Evolutionary conservation across 139 green algal species (phyloP).

Genomic region (Coelastrella sp.): DNA sequence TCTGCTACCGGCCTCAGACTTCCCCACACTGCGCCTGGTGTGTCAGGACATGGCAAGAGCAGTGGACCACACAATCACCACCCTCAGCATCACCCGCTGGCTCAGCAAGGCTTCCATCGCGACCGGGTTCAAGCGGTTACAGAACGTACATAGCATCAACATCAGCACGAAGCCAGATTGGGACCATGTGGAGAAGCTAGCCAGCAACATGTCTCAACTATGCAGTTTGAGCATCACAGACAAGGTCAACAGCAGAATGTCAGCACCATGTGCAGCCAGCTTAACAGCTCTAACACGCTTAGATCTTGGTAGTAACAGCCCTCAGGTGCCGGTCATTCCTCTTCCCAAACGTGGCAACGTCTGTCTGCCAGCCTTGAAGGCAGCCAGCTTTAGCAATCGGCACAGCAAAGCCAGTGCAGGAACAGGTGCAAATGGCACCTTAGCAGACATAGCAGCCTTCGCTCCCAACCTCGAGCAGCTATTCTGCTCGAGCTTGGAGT

Average conservation of each 20-base stretch:
- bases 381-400: conserved; percentile 5
- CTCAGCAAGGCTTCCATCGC: neutral
- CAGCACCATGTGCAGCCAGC: neutral
- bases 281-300: conserved; percentile 8
- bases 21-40: neutral
- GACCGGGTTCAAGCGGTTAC: neutral
- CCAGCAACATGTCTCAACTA: neutral
- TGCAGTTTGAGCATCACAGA: neutral
- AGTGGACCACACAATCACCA: conserved; percentile 18
- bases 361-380: conserved; percentile 4
- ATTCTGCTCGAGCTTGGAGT: neutral
- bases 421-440: neutral
- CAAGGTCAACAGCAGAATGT: conserved; percentile 35
- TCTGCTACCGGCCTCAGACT: neutral
- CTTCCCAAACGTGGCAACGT: conserved; percentile 11
- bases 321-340: neutral
- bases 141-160: neutral
- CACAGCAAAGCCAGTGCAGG: neutral
- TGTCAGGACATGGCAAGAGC: neutral
- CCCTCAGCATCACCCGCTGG: neutral
- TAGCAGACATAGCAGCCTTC: conserved; percentile 31
- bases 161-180: conserved; percentile 1
- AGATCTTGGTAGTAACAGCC: conserved; percentile 1
- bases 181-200: conserved; percentile 17
- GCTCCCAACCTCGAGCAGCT: conserved; percentile 36